phyloP scores from a whole-genome alignment of 2,329 filamentous ascomycete species.

The Berkeleyomyces rouxiae region DNA sequence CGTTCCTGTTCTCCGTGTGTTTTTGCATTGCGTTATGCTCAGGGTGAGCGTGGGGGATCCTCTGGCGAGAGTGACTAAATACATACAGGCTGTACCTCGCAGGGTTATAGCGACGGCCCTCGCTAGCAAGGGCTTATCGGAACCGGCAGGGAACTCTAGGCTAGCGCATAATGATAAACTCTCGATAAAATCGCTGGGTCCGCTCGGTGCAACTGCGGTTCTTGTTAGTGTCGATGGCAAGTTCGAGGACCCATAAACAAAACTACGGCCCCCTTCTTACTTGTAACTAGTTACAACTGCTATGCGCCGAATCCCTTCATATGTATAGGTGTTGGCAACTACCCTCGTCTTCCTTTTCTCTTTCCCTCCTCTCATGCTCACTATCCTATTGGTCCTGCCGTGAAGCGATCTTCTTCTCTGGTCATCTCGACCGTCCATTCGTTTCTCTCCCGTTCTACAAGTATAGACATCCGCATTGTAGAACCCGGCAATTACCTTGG shows the following conservation, averaged over 20 bases:
- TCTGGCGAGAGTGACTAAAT: background rate
- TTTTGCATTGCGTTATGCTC: background rate
- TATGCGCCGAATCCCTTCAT: background rate
- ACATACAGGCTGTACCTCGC: too few species aligned
- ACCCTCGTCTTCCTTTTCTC: background rate
- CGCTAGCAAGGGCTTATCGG: background rate
- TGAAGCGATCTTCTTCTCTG: background rate
- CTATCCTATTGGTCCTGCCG: background rate
- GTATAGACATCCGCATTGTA: background rate
- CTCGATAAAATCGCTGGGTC: background rate
- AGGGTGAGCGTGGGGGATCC: background rate
- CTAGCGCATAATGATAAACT: background rate
- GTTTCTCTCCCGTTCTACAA: conserved; percentile 3
- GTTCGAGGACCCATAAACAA: background rate
- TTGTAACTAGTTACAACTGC: background rate
- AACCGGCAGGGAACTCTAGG: background rate
- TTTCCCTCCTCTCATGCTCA: background rate
- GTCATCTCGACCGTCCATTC: conserved; percentile 2
- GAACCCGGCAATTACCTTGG: background rate
- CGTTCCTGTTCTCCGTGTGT: background rate
- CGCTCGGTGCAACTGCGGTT: background rate
- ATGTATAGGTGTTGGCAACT: background rate
- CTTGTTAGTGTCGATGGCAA: background rate
- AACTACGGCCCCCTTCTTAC: background rate
- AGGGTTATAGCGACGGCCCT: background rate